Base-by-base conservation (phyloP, 768 basidiomycete species). In the Xerocomus potaroensis region DNA sequence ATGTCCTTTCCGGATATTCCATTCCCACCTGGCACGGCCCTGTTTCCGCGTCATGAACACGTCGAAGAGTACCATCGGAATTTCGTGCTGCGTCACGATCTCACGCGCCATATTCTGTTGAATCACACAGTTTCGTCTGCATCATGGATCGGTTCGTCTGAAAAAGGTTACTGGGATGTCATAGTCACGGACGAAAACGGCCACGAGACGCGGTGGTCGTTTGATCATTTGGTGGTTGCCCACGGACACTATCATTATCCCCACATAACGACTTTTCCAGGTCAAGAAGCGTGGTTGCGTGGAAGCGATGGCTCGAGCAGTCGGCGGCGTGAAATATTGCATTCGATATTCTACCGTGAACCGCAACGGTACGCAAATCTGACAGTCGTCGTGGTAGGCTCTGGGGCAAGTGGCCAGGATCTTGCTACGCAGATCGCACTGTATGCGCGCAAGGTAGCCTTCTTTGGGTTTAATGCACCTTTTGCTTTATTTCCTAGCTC, bases 1-100 rank as follows among this genome's bases (percentile, higher is more conserved):
- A 81, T 81, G 78, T 75, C 79, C 1, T 79, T 74, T 53, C 79
- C 78, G n/a, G 58, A 66, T 8, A 75, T 78, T 59, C 73, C 79
- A 0, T 81, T 75, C 45, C 73, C 71, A 0, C 73, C 72, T 0
- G 65, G 67, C 6, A 80, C 78, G 4, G 71, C 76, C 2, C 65
- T 83, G 5, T 81, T 70, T 55, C 72, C 81, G 2, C 61, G 64
- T 3, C 74, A 78, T 47, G 67, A 75, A 39, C 57, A 70, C 43
- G 60, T 82, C 11, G 58, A 69, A 31, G 57, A 63, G 19, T 82
- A 83, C 49, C 79, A 80, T 47, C 58, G 45, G 9, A 63, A 72
- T 19, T 77, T 72, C 53, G 72, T 71, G 9, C 48, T 48, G 2
- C 63, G 69, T 16, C 62, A 66, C 50, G 67, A 73, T 35, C 66